Percentiles rank a stretch among this genome's conserved stretches.
phyloP scores from a whole-genome alignment of 2,329 filamentous ascomycete genomes.

The Sporothrix pseudoabietina region DNA sequence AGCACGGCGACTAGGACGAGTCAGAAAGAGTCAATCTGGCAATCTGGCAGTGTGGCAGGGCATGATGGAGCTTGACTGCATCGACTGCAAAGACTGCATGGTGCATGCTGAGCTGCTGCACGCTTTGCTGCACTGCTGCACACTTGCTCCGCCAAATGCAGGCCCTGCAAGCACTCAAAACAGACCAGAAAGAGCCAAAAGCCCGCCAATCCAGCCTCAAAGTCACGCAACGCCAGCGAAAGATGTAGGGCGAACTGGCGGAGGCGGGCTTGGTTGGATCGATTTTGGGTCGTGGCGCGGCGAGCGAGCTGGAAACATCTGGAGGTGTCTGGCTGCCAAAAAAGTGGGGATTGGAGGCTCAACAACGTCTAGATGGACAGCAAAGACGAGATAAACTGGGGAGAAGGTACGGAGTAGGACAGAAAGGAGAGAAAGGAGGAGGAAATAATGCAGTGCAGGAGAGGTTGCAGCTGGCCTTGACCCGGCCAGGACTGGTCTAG shows the following conservation, averaged over 20 bases:
- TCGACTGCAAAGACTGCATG: background rate
- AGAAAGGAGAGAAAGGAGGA: background rate
- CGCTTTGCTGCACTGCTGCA: slow-evolving; percentile 12
- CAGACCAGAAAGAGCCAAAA: background rate
- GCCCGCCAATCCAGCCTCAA: background rate
- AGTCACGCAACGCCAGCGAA: background rate
- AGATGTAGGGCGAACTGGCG: slow-evolving; percentile 17
- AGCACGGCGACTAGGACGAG: slow-evolving; percentile 12
- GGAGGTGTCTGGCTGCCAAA: background rate
- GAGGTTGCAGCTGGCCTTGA: background rate
- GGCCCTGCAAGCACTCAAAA: slow-evolving; percentile 7
- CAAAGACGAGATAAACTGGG: background rate
- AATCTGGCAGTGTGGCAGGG: slow-evolving; percentile 1
- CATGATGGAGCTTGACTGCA: background rate
- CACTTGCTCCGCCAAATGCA: slow-evolving; percentile 22
- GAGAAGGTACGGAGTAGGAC: no score
- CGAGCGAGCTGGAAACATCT: background rate
- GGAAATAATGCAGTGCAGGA: background rate
- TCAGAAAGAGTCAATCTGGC: background rate
- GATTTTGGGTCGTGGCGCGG: background rate
- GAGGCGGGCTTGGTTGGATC: background rate
- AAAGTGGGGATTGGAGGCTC: slow-evolving; percentile 17
- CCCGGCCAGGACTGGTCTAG: background rate
- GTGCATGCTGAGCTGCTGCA: slow-evolving; percentile 11
- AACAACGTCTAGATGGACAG: slow-evolving; percentile 2